These are phyloP conservation scores for Nicotiana attenuata DNA, from an alignment of 257 asterid genomes.

Conservation along the genomic window DNA sequence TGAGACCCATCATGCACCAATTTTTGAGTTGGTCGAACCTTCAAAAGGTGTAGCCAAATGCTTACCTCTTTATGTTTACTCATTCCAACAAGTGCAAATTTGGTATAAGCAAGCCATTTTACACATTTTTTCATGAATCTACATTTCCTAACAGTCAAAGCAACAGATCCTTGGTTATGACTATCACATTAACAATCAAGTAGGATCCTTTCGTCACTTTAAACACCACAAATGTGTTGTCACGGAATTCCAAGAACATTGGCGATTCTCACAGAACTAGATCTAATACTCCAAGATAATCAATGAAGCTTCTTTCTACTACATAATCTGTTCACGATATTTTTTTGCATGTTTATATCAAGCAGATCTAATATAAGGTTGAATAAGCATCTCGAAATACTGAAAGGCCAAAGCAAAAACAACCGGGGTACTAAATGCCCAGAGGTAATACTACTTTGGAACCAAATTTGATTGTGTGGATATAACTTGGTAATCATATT, in stretches of 20 bases:
- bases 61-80: too few relatives aligned
- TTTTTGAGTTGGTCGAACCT: background rate
- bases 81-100: too few relatives aligned
- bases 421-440: background rate
- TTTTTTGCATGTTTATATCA: background rate
- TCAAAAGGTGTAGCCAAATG: background rate
- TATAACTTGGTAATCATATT: background rate
- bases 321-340: background rate
- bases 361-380: background rate
- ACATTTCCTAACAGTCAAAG: background rate
- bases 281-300: background rate
- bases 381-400: background rate
- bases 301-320: background rate
- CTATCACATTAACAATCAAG: slow-evolving; percentile 3
- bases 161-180: background rate
- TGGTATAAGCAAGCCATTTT: background rate
- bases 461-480: background rate
- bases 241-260: background rate
- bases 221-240: background rate
- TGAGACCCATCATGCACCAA: background rate
- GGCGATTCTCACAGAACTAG: background rate
- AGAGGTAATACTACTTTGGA: background rate
- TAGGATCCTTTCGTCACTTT: background rate
- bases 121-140: background rate
- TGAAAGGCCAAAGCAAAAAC: background rate